Evolutionary conservation across 192 early-diverging fungal genomes (phyloP), one percentile per base, ranked within the genome.

Genomic region (Glomus cerebriforme): DNA sequence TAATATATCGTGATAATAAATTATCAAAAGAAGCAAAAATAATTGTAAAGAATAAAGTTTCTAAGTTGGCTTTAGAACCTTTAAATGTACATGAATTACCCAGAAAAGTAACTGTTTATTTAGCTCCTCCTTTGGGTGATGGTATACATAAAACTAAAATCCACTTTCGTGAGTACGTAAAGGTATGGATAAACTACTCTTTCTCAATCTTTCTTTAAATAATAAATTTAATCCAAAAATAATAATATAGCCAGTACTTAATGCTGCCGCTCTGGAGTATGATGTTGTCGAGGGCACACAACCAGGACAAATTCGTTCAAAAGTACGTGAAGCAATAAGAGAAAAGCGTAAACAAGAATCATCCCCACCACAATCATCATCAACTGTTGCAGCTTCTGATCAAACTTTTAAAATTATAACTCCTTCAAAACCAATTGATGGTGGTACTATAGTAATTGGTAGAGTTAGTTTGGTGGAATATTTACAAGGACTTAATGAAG

Each of bases 231-330:
- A 17, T 39, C 1, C 10, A 43, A 43, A 43, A 43, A 13, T 29
- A 34, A n/a, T 45, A 29, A 12, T 58, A 32, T 82, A 85, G 84
- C 84, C 84, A 58, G 82, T 85, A 4, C 82, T 85, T 32, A 82
- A 82, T 39, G 84, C 84, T 26, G 82, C 84, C n/a, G 84, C 84
- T 59, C 7, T 85, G 75, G 84, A 85, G 62, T 85, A 85, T 63
- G 84, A 85, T 32, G 77, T 85, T 58, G 70, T 76, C 47, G 84
- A 85, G 64, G 84, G 74, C 0, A 73, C 79, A 49, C 64, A 66
- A n/a, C 80, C 79, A 32, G 84, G 84, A 22, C 80, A 83, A 73
- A 75, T 85, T 63, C 82, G 73, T 54, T 59, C 81, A 22, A 83
- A 80, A 82, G 84, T 85, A 15, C 80, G 82, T 31, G 84, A 82